Evolutionary conservation across 306 rosid genomes (phyloP), one percentile per base, ranked within the genome.

Genomic region (Neltuma alba): DNA sequence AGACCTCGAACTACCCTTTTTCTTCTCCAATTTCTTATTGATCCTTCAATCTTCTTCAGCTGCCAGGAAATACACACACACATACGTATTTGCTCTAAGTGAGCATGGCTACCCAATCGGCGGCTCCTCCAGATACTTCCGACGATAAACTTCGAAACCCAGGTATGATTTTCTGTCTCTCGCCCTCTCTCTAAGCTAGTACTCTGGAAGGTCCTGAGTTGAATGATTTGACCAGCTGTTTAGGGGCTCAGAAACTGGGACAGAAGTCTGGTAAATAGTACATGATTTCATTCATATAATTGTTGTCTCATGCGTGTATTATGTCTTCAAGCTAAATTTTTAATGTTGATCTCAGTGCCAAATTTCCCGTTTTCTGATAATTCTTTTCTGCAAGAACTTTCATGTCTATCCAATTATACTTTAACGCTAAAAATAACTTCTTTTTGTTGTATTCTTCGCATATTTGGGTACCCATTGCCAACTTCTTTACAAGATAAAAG

Each of bases 71-170:
- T 16, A 47, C 7, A 5, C n/a, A 18, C 7, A 45, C 6, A 16
- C 15, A 15, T 16, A 45, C 15, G 9, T 6, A 18, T 21, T 58
- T 12, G 20, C 66, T 27, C 81, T n/a, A n/a, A n/a, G 54, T 65
- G 63, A 71, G 28, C 18, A 89, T 86, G 88, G 91, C 84, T 62
- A 38, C 83, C 65, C 74, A 84, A 63, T 79, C 83, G 65, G 70
- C 76, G 45, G 40, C 86, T 52, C 84, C 86, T 42, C 65, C 85
- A 31, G 21, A 72, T 58, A 60, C 87, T 10, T 18, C 73, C 27
- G 87, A 76, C 9, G 85, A 68, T 3, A 84, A 84, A 30, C 25
- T 72, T 13, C 82, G 55, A 31, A 86, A 81, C 28, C 81, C 78
- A 66, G 90, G 94, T 88, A 10, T 72, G 37, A 28, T 0, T 44